A percentile compares a stretch with the other conserved stretches of the same genome.
Conservation (phyloP, 495 filamentous ascomycete genomes). For the Geoglossum glabrum region DNA sequence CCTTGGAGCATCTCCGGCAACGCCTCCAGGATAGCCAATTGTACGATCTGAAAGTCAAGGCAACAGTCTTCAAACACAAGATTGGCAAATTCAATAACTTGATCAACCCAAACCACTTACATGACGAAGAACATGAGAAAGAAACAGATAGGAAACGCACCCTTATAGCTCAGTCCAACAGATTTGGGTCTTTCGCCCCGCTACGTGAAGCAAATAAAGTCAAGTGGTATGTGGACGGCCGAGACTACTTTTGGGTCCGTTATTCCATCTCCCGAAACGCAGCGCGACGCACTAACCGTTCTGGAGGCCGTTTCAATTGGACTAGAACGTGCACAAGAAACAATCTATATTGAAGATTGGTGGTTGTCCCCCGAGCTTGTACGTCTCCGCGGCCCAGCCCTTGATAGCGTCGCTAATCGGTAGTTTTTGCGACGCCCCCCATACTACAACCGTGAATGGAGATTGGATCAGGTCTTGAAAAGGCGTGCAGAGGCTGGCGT, state of each 20-base stretch:
- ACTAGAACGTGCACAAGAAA: constrained; percentile 69
- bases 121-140: constrained; percentile 85
- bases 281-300: background rate
- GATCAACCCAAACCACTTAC: constrained; percentile 78
- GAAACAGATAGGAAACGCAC: constrained; percentile 60
- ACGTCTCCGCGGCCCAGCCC: background rate
- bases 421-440: constrained; percentile 68
- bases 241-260: constrained; percentile 69
- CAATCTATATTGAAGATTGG: constrained; percentile 93
- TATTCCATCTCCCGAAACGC: background rate
- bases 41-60: constrained; percentile 25
- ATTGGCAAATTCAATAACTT: constrained; percentile 50
- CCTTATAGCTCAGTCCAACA: constrained; percentile 48
- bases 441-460: constrained; percentile 62
- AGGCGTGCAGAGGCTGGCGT: constrained; percentile 77
- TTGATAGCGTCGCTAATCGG: background rate
- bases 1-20: background rate
- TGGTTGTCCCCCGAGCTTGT: constrained; percentile 79
- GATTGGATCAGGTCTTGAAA: constrained; percentile 72
- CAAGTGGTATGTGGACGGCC: constrained; percentile 93
- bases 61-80: constrained; percentile 37
- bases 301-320: constrained; percentile 56
- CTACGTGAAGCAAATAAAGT: constrained; percentile 65
- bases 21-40: constrained; percentile 18
- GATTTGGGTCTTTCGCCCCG: constrained; percentile 77